Percentiles rank a stretch among this genome's conserved stretches.
Evolutionary conservation across 2,329 filamentous ascomycete genomes (phyloP).

Genomic region (Chlorencoelia australis): DNA sequence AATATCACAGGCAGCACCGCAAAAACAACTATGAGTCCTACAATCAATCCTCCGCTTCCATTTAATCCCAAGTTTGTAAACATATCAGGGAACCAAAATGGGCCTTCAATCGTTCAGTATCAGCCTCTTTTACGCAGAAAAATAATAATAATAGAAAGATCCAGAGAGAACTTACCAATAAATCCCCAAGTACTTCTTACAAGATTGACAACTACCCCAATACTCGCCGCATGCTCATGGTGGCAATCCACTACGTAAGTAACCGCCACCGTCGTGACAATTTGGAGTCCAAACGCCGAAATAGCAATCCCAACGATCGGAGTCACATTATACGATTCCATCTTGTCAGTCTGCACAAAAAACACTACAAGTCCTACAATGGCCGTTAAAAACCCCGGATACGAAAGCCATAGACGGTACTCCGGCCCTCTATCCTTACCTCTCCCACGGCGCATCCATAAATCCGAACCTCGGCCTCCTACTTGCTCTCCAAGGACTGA

Average conservation of each 20-base stretch:
- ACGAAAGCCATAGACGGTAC: slow-evolving; percentile 45
- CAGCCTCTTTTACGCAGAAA: neutral
- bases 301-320: slow-evolving; percentile 44
- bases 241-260: slow-evolving; percentile 46
- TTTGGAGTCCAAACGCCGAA: slow-evolving; percentile 45
- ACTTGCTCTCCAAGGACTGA: slow-evolving; percentile 47
- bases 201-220: slow-evolving; percentile 51
- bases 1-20: slow-evolving; percentile 26
- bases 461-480: slow-evolving; percentile 38
- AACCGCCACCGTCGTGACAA: slow-evolving; percentile 43
- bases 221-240: slow-evolving; percentile 39
- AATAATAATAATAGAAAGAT: too few species aligned
- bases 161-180: slow-evolving; percentile 25
- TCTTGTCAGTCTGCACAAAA: slow-evolving; percentile 38
- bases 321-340: slow-evolving; percentile 42
- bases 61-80: slow-evolving; percentile 26
- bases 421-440: slow-evolving; percentile 32
- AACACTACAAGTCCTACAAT: slow-evolving; percentile 45
- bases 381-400: slow-evolving; percentile 39
- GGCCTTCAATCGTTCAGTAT: too few species aligned
- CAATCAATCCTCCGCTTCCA: slow-evolving; percentile 28
- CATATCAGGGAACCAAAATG: slow-evolving; percentile 29
- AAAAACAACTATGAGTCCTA: slow-evolving; percentile 28
- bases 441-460: slow-evolving; percentile 33
- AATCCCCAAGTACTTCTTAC: slow-evolving; percentile 45